These are phyloP conservation scores for Cyberlindnera samutprakarnensis DNA, from an alignment of 805 yeast genomes.

Conservation along the genomic window DNA sequence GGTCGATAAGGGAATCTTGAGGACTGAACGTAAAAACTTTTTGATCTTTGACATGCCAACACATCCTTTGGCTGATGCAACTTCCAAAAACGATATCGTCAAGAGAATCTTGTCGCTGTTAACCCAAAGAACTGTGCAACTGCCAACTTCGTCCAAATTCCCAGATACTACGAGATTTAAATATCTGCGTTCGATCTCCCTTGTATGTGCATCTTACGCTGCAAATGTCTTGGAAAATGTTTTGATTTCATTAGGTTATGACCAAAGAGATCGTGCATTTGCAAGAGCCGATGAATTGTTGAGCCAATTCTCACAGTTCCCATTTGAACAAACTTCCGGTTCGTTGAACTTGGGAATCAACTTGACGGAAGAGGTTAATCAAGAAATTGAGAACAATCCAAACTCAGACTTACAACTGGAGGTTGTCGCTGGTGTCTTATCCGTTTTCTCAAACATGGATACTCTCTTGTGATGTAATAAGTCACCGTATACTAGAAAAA, in stretches of 20 bases:
- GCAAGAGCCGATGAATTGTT: conserved; percentile 90
- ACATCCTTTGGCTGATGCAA: conserved; percentile 86
- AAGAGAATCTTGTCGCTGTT: conserved; percentile 64
- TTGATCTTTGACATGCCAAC: conserved; percentile 97
- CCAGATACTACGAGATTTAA: conserved; percentile 62
- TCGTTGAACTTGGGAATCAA: conserved; percentile 68
- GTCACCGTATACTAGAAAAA: too few relatives aligned
- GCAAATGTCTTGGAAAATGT: conserved; percentile 95
- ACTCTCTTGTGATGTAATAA: conserved; percentile 60
- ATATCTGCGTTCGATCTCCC: conserved; percentile 68
- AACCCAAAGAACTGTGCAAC: conserved; percentile 60
- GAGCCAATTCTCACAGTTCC: conserved; percentile 75
- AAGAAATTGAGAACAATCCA: conserved; percentile 36
- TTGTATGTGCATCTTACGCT: conserved; percentile 87
- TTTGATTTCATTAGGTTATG: conserved; percentile 66
- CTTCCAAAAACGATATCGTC: conserved; percentile 75
- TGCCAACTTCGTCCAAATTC: conserved; percentile 54
- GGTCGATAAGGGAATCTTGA: conserved; percentile 92
- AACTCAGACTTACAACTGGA: conserved; percentile 64
- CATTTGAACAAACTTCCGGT: conserved; percentile 57
- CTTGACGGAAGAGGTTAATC: conserved; percentile 37
- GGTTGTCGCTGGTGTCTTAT: conserved; percentile 85
- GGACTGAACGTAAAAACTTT: conserved; percentile 94
- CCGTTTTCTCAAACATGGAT: conserved; percentile 90
- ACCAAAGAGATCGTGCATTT: conserved; percentile 86